These are phyloP conservation scores for Whalleya microplaca DNA, from an alignment of 2,329 filamentous ascomycete genomes.

Conservation along the genomic window DNA sequence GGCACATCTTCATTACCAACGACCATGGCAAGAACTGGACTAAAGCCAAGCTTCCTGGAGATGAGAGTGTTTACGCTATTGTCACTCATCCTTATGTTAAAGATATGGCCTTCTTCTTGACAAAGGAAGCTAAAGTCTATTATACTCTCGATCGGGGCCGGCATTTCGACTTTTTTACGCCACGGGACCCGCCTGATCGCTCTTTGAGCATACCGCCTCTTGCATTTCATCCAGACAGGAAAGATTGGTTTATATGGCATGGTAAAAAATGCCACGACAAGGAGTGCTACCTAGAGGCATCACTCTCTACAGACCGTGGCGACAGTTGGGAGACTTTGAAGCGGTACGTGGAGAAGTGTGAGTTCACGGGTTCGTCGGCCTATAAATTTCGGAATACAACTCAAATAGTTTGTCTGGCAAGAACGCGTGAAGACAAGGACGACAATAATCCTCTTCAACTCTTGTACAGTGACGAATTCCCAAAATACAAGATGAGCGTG, in stretches of 20 bases:
- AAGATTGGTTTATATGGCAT: slow-evolving; percentile 92
- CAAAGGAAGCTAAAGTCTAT: slow-evolving; percentile 65
- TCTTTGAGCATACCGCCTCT: slow-evolving; percentile 51
- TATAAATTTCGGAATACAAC: slow-evolving; percentile 56
- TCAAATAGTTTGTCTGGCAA: slow-evolving; percentile 66
- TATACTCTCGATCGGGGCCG: slow-evolving; percentile 83
- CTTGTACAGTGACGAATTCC: slow-evolving; percentile 78
- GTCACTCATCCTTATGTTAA: slow-evolving; percentile 80
- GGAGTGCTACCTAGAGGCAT: slow-evolving; percentile 73
- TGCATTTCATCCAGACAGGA: slow-evolving; percentile 81
- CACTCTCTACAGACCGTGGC: slow-evolving; percentile 78
- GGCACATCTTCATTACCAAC: slow-evolving; percentile 72
- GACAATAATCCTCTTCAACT: slow-evolving; percentile 68
- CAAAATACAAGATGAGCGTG: slow-evolving; percentile 63
- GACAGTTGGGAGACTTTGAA: slow-evolving; percentile 76
- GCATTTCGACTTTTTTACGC: slow-evolving; percentile 73
- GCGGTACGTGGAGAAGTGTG: slow-evolving; percentile 77
- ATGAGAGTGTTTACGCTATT: slow-evolving; percentile 71
- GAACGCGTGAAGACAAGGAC: slow-evolving; percentile 67
- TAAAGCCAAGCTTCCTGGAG: slow-evolving; percentile 62
- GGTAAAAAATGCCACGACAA: slow-evolving; percentile 69
- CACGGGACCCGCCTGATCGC: slow-evolving; percentile 57
- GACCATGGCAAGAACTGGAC: slow-evolving; percentile 92
- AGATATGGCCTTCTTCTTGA: slow-evolving; percentile 86
- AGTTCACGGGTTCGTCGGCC: slow-evolving; percentile 74